Conservation (phyloP, 192 early-diverging fungal species). For the Dimargaris cristalligena region DNA sequence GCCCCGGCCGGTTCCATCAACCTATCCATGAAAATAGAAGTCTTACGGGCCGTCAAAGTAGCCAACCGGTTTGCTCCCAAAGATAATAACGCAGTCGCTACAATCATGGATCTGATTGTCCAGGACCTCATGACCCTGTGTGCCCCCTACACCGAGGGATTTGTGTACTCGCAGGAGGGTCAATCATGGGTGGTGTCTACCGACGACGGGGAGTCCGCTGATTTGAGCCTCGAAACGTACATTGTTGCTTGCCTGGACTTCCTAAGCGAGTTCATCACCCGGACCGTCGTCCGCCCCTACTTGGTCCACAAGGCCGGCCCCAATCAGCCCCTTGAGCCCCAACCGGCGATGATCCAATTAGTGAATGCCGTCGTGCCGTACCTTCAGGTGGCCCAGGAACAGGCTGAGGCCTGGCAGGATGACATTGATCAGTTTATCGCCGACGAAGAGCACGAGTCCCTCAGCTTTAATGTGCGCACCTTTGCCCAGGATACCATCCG, state of each 20-base stretch:
- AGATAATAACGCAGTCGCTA: no score
- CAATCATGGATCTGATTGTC: not conserved
- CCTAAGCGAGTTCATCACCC: not conserved
- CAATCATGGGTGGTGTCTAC: not conserved
- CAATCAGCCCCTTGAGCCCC: conserved; percentile 11
- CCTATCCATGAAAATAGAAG: conserved; percentile 25
- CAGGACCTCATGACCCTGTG: not conserved
- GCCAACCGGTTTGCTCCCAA: conserved; percentile 8
- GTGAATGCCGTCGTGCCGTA: conserved; percentile 42
- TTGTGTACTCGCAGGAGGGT: not conserved
- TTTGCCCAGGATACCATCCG: conserved; percentile 62
- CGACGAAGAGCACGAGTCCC: conserved; percentile 79
- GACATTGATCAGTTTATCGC: conserved; percentile 81
- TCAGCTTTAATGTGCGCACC: conserved; percentile 72
- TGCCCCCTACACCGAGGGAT: not conserved
- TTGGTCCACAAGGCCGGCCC: not conserved
- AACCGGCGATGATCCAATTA: conserved; percentile 35
- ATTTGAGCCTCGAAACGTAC: conserved; percentile 4
- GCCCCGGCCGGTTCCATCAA: conserved; percentile 14
- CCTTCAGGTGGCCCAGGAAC: conserved; percentile 67
- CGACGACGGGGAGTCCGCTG: not conserved
- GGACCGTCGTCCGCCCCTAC: not conserved
- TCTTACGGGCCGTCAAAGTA: conserved; percentile 20
- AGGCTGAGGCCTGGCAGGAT: conserved; percentile 57
- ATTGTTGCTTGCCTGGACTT: not conserved